Percentiles rank a stretch among this genome's conserved stretches.
Evolutionary conservation across 2,329 filamentous ascomycete species (phyloP).

Genomic region (Chrysoporthe austroafricana): DNA sequence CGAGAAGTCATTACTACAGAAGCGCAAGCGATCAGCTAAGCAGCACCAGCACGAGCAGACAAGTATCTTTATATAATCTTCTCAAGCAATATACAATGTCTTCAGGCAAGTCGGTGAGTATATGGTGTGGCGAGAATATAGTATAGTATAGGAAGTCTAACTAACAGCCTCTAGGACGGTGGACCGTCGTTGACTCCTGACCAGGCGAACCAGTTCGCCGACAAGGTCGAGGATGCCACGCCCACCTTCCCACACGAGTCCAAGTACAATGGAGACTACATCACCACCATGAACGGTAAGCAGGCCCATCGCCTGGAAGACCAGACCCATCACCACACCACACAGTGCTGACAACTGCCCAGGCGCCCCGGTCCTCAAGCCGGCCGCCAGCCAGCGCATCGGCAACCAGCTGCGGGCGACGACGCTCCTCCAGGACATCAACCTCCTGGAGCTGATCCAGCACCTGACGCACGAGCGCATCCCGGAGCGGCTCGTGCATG

Average conservation of each 20-base stretch:
- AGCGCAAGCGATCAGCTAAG: not conserved
- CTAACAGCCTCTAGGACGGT: not conserved
- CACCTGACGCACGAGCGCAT: conserved; percentile 15
- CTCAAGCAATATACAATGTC: not conserved
- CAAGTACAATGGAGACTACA: not conserved
- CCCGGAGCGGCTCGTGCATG: conserved; percentile 47
- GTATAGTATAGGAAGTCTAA: not conserved
- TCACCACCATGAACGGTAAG: conserved; percentile 17
- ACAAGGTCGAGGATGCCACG: conserved; percentile 3
- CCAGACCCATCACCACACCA: not conserved
- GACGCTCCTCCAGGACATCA: conserved; percentile 16
- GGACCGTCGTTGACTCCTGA: not conserved
- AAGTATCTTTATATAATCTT: too few species aligned
- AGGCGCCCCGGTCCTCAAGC: conserved; percentile 17
- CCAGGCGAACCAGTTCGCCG: not conserved
- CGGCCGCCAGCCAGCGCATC: conserved; percentile 17
- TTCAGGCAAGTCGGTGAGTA: not conserved
- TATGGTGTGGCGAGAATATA: not conserved
- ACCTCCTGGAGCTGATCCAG: conserved; percentile 21
- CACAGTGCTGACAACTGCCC: not conserved
- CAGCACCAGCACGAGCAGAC: too few species aligned
- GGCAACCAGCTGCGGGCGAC: conserved; percentile 15
- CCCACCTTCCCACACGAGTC: conserved; percentile 2
- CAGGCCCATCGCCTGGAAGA: not conserved
- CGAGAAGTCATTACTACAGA: not conserved